Conservation (phyloP, 257 asterid genomes). For the Penstemon newberryi region DNA sequence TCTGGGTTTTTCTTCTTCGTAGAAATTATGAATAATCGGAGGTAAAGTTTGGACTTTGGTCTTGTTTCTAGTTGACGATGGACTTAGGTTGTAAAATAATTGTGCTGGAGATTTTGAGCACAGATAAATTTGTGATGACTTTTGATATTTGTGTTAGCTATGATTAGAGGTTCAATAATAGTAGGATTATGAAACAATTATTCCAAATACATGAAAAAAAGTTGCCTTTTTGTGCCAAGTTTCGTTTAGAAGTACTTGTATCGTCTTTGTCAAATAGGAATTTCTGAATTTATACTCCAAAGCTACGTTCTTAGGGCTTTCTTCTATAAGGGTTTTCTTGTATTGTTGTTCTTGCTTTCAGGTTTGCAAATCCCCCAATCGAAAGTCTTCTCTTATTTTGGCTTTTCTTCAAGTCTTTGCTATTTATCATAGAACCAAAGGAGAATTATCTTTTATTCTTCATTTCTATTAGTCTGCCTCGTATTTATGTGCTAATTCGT, state of each 20-base stretch:
- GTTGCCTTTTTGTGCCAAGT: slow-evolving; percentile 26
- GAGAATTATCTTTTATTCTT: slow-evolving; percentile 7
- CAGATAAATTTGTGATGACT: not conserved
- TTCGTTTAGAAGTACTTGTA: slow-evolving; percentile 12
- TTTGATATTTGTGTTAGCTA: not conserved
- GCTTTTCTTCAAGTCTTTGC: not conserved
- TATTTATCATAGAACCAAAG: not conserved
- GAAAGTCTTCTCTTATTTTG: not conserved
- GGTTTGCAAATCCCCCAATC: not conserved
- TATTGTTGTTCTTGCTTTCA: slow-evolving; percentile 15
- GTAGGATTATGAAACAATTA: slow-evolving; percentile 17
- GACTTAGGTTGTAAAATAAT: slow-evolving; percentile 4
- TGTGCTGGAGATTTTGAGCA: slow-evolving; percentile 1
- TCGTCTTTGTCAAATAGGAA: not conserved
- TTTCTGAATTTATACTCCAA: slow-evolving; percentile 27
- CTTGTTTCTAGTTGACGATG: not conserved
- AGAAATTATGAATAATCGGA: not conserved
- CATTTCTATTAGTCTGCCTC: not conserved
- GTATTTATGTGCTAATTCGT: not conserved
- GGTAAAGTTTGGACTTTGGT: slow-evolving; percentile 1
- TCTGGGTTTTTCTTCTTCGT: not conserved
- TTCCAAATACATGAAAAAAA: slow-evolving; percentile 26
- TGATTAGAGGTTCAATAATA: slow-evolving; percentile 5
- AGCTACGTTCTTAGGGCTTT: slow-evolving; percentile 6
- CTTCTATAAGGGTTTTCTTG: slow-evolving; percentile 1